phyloP scores from a whole-genome alignment of 2,329 filamentous ascomycete species.

The Aspergillus novofumigatus region DNA sequence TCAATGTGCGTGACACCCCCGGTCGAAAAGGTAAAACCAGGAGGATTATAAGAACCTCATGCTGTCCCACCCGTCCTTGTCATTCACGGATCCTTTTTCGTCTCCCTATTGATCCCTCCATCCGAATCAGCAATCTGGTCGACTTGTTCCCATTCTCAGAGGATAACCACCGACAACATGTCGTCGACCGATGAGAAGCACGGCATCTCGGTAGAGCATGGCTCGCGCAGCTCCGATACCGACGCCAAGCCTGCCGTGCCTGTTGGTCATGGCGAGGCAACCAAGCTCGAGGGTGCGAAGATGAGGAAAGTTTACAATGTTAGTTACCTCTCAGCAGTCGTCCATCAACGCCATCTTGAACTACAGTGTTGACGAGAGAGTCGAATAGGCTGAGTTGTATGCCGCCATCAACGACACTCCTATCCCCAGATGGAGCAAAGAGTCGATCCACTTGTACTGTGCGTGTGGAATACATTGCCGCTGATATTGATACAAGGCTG shows the following conservation, averaged over 20 bases:
- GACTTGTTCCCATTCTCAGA: neutral
- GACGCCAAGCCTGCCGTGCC: neutral
- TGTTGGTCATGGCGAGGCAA: constrained; percentile 15
- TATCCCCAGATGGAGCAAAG: constrained; percentile 33
- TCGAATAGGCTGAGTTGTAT: constrained; percentile 45
- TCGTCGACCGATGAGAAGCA: neutral
- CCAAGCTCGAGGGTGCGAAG: constrained; percentile 29
- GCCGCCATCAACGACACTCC: constrained; percentile 46
- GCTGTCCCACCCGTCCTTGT: neutral
- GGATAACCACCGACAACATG: neutral
- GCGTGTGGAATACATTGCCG: constrained; percentile 2
- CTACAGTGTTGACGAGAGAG: neutral
- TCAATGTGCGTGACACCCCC: neutral
- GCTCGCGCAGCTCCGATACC: neutral
- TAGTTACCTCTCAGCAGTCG: constrained; percentile 12
- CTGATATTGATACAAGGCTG: constrained; percentile 12
- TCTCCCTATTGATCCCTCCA: neutral
- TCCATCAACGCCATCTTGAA: neutral
- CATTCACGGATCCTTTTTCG: neutral
- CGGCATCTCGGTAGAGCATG: neutral
- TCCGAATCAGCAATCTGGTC: neutral
- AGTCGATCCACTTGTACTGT: constrained; percentile 29
- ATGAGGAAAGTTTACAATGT: constrained; percentile 44
- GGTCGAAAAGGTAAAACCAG: neutral
- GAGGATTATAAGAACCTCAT: neutral